A percentile compares a stretch with the other conserved stretches of the same genome.
Evolutionary conservation across 768 basidiomycete genomes (phyloP).

Genomic region (Strobilomyces echinocephalus): DNA sequence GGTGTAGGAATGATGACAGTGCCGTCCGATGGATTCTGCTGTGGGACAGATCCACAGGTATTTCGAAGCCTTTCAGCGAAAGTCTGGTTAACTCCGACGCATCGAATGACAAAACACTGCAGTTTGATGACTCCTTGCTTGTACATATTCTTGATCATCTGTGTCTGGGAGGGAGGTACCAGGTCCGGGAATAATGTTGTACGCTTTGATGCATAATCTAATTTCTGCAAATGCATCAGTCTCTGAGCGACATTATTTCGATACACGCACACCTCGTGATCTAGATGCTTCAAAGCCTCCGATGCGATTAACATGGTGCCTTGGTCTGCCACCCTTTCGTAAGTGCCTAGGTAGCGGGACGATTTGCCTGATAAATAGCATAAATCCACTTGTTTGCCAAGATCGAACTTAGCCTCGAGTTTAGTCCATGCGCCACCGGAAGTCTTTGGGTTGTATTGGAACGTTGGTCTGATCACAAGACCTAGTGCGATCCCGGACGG

Average conservation of each 20-base stretch:
- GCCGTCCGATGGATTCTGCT: background rate
- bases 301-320: slow-evolving; percentile 11
- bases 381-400: slow-evolving; percentile 17
- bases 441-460: slow-evolving; percentile 26
- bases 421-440: slow-evolving; percentile 16
- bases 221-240: slow-evolving; percentile 14
- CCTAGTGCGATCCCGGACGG: slow-evolving; percentile 20
- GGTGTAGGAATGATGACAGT: background rate
- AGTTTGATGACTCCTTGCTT: slow-evolving; percentile 26
- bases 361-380: slow-evolving; percentile 9
- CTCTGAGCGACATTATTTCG: background rate
- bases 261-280: slow-evolving; percentile 4
- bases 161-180: slow-evolving; percentile 20
- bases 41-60: background rate
- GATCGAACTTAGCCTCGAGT: slow-evolving; percentile 4
- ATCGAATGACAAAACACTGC: slow-evolving; percentile 23
- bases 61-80: slow-evolving; percentile 14
- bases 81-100: slow-evolving; percentile 15
- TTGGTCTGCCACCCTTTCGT: slow-evolving; percentile 18
- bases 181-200: slow-evolving; percentile 22
- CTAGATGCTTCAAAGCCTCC: slow-evolving; percentile 9
- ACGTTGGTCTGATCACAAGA: slow-evolving; percentile 21
- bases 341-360: slow-evolving; percentile 24
- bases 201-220: slow-evolving; percentile 9
- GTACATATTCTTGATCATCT: slow-evolving; percentile 28